Evolutionary conservation across 805 yeast genomes (phyloP).

Genomic region (Torulaspora microellipsoides): DNA sequence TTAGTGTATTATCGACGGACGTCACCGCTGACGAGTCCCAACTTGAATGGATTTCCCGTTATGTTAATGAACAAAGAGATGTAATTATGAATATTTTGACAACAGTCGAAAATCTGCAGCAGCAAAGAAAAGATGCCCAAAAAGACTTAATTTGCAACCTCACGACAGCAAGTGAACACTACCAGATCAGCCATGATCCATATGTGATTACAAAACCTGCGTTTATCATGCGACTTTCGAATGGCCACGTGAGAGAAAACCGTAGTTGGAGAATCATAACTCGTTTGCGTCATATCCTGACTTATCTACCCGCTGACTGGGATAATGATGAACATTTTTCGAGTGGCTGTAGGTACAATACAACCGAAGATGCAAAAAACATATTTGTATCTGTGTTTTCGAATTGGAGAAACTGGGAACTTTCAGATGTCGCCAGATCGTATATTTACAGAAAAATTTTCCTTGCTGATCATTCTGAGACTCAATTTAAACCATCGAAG

Average conservation of each 20-base stretch:
- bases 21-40: conserved; percentile 34
- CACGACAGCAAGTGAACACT: conserved; percentile 45
- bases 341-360: conserved; percentile 26
- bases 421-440: conserved; percentile 54
- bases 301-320: conserved; percentile 56
- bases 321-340: conserved; percentile 7
- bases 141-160: conserved; percentile 40
- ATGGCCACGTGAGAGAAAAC: conserved; percentile 69
- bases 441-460: conserved; percentile 53
- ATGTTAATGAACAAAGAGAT: conserved; percentile 12
- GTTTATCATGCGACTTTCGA: conserved; percentile 64
- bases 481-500: conserved; percentile 8
- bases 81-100: conserved; percentile 10
- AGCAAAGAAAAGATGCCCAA: conserved; percentile 16
- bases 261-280: conserved; percentile 87
- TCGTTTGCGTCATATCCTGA: conserved; percentile 68
- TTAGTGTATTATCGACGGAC: conserved; percentile 31
- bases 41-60: conserved; percentile 33
- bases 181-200: conserved; percentile 73
- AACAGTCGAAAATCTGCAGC: conserved; percentile 6
- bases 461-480: conserved; percentile 19
- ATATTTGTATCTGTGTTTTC: conserved; percentile 57
- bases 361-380: conserved; percentile 39
- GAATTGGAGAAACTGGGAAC: conserved; percentile 92
- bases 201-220: conserved; percentile 88